Base-by-base conservation (phyloP, 2,329 filamentous ascomycete genomes). In the Aspergillus piperis region DNA sequence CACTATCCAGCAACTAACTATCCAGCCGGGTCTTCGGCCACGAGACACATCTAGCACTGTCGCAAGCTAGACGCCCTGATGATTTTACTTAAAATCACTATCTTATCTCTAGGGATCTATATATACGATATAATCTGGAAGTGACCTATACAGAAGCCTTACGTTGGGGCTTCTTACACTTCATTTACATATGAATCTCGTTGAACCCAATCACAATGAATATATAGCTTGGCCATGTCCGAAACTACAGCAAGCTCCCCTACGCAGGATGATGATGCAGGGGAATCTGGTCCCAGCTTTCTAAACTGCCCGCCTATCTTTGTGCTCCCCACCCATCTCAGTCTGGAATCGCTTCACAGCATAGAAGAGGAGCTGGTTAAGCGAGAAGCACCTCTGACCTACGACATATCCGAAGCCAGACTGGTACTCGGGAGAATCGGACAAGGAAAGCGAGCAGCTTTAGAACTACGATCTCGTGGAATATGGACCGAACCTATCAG, bases 361-460 rank as follows among this genome's bases (percentile, higher is more conserved):
- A 73, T 91, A 13, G 88, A 92, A 71, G 83, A 87, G 25, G 82
- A 82, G 21, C 84, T 96, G 8, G 80, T 83, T 3, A 70, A 74
- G 6, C 74, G 77, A 56, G 77, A 78, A 55, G 86, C 84, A 5
- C 83, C 82, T 0, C 72, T 95, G 56, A 93, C 91, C 0, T 88
- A 89, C 60, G 85, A 94, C 72, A 80, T 89, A 55, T 80, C 81
- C 13, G 89, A 94, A 73, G 92, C 92, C 0, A 81, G 84, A 4
- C 75, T 97, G 3, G 81, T 96, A 2, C 73, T 98, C 30, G 92
- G 90, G 2, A 91, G 88, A 65, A 83, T 96, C 36, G 82, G 82
- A 0, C 88, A 86, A 58, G 88, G 85, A 64, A 84, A 86, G 68
- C 84, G 94, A 17, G 91, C 91, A 0, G 81, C 85, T 50, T 88